A percentile compares a stretch with the other conserved stretches of the same genome.
Evolutionary conservation across 179 eudicot species (phyloP).

Genomic region (Camellia oleifera): DNA sequence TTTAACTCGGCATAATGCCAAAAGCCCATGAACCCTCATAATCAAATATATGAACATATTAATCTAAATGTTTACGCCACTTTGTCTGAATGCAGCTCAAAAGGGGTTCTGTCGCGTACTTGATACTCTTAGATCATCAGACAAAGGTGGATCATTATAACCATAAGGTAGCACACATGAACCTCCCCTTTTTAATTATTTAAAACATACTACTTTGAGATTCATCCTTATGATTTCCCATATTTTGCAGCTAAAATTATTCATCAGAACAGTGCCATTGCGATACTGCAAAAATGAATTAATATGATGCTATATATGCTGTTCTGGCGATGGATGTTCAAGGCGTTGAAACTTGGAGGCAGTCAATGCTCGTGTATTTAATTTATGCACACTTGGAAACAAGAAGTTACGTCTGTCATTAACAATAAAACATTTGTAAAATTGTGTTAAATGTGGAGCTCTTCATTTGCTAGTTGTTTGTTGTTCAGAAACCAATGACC

Average conservation of each 20-base stretch:
- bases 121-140: conserved; percentile 3
- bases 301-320: not conserved
- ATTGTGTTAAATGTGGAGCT: no score
- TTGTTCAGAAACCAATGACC: no score
- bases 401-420: not conserved
- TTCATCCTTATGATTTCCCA: not conserved
- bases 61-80: not conserved
- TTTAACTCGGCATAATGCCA: not conserved
- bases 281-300: not conserved
- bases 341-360: not conserved
- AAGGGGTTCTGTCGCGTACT: conserved; percentile 56
- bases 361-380: not conserved
- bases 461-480: no score
- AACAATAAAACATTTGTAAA: no score
- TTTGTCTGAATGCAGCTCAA: conserved; percentile 55
- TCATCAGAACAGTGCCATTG: not conserved
- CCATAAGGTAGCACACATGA: not conserved
- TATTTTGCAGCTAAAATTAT: not conserved
- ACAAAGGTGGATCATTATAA: not conserved
- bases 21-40: not conserved
- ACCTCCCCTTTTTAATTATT: not conserved
- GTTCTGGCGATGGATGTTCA: not conserved
- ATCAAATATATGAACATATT: not conserved
- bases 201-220: not conserved
- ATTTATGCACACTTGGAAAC: not conserved